Evolutionary conservation across 2,329 filamentous ascomycete species (phyloP).

Genomic region (Blumeriella jaapii): DNA sequence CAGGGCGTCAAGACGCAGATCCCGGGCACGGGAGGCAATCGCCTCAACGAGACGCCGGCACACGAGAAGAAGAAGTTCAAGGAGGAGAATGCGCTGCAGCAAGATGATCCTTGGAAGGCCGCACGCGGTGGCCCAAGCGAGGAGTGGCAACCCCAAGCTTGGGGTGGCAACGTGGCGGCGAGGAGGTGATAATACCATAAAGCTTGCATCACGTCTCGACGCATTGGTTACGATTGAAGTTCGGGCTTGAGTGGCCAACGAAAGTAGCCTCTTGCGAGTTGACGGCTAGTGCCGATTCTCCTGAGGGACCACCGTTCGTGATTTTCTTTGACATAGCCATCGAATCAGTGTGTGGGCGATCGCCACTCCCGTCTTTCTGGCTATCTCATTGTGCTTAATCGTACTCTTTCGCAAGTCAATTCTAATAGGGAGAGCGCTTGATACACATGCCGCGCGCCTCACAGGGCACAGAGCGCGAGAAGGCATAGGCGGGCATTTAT

Average conservation of each 20-base stretch:
- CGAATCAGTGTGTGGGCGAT: too few relatives aligned
- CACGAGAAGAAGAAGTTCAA: slow-evolving; percentile 4
- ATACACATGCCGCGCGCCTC: too few relatives aligned
- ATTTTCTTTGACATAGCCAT: too few relatives aligned
- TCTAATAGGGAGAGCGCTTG: too few relatives aligned
- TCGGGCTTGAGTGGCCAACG: not conserved
- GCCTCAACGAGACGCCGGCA: not conserved
- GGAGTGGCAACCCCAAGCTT: slow-evolving; percentile 39
- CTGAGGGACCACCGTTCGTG: too few relatives aligned
- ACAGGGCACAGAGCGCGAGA: too few relatives aligned
- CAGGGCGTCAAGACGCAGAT: not conserved
- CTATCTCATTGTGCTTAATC: too few relatives aligned
- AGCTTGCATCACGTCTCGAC: not conserved
- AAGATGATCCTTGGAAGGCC: slow-evolving; percentile 45
- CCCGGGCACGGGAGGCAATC: slow-evolving; percentile 1
- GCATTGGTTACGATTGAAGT: not conserved
- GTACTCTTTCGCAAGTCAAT: too few relatives aligned
- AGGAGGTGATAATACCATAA: slow-evolving; percentile 5
- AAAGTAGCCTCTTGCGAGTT: too few relatives aligned
- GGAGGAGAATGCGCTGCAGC: slow-evolving; percentile 10
- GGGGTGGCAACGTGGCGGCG: slow-evolving; percentile 29
- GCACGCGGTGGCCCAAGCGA: slow-evolving; percentile 46
- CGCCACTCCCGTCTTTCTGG: too few relatives aligned
- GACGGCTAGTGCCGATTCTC: too few relatives aligned
- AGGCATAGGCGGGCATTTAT: too few relatives aligned